A percentile compares a stretch with the other conserved stretches of the same genome.
Conservation (phyloP, 1,139 yeast genomes). For the Zygosaccharomyces pseudobailii region DNA sequence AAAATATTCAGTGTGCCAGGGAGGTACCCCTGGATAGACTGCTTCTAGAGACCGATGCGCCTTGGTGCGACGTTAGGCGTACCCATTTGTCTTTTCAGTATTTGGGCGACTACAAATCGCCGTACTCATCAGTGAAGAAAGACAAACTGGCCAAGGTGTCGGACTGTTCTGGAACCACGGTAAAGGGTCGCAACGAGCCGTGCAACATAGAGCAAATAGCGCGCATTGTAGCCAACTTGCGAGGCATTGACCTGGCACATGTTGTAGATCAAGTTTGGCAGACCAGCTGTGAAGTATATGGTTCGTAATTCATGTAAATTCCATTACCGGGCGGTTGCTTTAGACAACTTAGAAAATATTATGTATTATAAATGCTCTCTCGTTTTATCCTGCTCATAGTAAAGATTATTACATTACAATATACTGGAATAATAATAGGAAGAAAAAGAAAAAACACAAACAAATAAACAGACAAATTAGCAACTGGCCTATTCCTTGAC, state of each 20-base stretch:
- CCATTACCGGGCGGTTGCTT: neutral
- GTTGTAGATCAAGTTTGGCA: conserved; percentile 60
- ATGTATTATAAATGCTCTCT: conserved; percentile 3
- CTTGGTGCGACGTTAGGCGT: conserved; percentile 94
- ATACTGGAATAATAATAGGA: neutral
- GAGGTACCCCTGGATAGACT: conserved; percentile 62
- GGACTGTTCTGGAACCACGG: conserved; percentile 40
- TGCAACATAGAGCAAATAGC: conserved; percentile 80
- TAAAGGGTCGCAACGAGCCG: conserved; percentile 89
- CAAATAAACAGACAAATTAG: conserved; percentile 3
- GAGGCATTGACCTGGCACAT: conserved; percentile 44
- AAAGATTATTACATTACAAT: conserved; percentile 5
- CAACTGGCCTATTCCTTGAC: conserved; percentile 11
- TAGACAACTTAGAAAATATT: neutral
- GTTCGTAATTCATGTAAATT: neutral
- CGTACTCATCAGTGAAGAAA: conserved; percentile 26
- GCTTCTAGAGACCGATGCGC: conserved; percentile 92
- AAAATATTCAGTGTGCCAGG: conserved; percentile 62
- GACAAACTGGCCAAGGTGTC: conserved; percentile 25
- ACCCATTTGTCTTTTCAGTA: conserved; percentile 70
- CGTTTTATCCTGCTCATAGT: conserved; percentile 1
- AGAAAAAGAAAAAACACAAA: conserved; percentile 2
- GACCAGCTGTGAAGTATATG: conserved; percentile 54
- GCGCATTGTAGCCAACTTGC: conserved; percentile 61
- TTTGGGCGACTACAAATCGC: conserved; percentile 34